Evolutionary conservation across 805 yeast genomes (phyloP), one percentile per base, ranked within the genome.

Genomic region (Nakazawaea wyomingensis): DNA sequence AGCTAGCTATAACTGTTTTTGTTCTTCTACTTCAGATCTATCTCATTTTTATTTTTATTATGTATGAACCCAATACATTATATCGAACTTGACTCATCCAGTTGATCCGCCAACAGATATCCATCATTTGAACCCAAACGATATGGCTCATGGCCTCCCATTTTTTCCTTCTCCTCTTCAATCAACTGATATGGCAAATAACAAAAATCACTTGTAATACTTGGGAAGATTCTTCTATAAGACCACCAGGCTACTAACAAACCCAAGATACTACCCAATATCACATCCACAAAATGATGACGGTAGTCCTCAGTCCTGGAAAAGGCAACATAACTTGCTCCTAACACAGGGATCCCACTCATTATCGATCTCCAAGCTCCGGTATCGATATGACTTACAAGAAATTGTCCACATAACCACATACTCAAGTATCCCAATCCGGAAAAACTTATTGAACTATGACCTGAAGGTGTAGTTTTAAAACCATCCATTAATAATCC

Each of bases 281-380:
- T 52, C 1, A 93, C 83, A 61, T 91, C 99, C 14, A 85, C 68
- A 56, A 86, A 88, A 62, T 91, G 98, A 57, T 91, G 99, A 59
- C 97, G 74, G 63, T 90, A 90, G 62, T 91, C 99, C 54, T 85
- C 83, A 1, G 96, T 86, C 54, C 99, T 74, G 31, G 93, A 79
- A 35, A 86, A 61, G 0, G 97, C 98, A 51, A 91, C 80, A 49
- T 82, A 70, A 1, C 74, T 55, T 0, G 98, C 96, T 5, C 84
- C 72, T 4, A 87, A 52, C 1, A 74, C 55, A 2, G 93, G 93
- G n/a, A 72, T 43, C 8, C 65, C 55, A 1, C 80, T 64, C 3
- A 81, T 55, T 2, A 75, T 49, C 35, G 75, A 65, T 56, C 90
- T 74, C 85, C 88, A 81, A 1, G 78, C 69, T 2, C 90, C 85